Base-by-base conservation (phyloP, 108 stramenopile species). In the Poteriospumella lacustris region DNA sequence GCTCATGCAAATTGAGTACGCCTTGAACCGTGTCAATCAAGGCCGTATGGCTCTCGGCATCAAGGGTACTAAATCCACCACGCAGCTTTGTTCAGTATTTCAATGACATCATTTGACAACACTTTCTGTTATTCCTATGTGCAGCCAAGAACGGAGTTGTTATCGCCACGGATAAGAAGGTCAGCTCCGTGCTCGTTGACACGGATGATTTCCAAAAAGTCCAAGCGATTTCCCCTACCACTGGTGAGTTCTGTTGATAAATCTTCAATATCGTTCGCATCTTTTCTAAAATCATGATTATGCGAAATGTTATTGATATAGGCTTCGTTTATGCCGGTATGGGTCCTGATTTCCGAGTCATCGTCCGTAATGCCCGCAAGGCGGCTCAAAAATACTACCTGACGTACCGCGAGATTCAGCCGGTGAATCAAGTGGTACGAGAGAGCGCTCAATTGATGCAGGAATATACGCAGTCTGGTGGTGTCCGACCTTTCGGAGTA, bases 1-100 rank as follows among this genome's bases (percentile, higher is more conserved):
- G 86, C 91, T 99, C 59, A 87, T 96, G 42, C 97, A 98, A 85
- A 97, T 99, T 64, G 97, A 98, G 89, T 96, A 98, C 76, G 98
- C 98, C 0, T 86, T 99, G 38, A 96, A 94, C 79, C 95, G 97
- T 39, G 97, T 97, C 31, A 90, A 93, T 83, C 94, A 97, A 84
- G 98, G 98, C 19, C 87, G 94, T 43, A 96, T 93, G 1, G 91
- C 94, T 31, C 76, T 99, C 31, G 99, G 99, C 60, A 99, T 99
- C 64, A 83, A 80, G 59, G 86, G 86, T 87, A n/a, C n/a, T n/a
- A 78, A 80, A 79, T 39, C 31, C 28, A 56, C 15, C 24, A 56
- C 19, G 52, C 24, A 19, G 19, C 9, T 64, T 34, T 64, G 60
- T 64, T 24, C 24, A 5, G 28, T 24, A n/a, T n/a, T n/a, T n/a